Base-by-base conservation (phyloP, 2,329 filamentous ascomycete species). In the Periconia sp. region DNA sequence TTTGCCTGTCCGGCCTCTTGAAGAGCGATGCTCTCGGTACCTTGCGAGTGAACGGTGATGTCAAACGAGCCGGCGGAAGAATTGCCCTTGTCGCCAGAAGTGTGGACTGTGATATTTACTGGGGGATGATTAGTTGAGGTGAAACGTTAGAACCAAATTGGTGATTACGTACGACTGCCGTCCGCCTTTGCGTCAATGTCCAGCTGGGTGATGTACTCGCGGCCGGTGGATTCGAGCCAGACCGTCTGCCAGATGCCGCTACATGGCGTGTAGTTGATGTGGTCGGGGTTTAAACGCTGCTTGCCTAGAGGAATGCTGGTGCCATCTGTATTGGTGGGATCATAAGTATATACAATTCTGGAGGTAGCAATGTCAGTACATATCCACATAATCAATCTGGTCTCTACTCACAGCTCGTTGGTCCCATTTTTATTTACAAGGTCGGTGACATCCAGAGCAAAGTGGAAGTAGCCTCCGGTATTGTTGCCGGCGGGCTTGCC, bases 221-320 rank as follows among this genome's bases (percentile, higher is more conserved):
- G 57, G 0, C 87, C 83, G 0, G 81, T 85, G n/a, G 82, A 78
- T 65, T 88, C 84, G 1, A 91, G 74, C 87, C 87, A 91, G 0
- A 90, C 87, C 17, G 80, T 81, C 65, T 90, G 87, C 88, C 88
- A 91, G 58, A 91, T 90, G 6, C 88, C 88, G 33, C 85, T 87
- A 66, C 87, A 90, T 0, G 88, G 84, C 0, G 84, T 85, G 67
- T 90, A 90, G 69, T 88, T 90, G 55, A 90, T 90, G 60, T 85
- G 82, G 11, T 77, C 80, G 0, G 82, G 83, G 0, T 71, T 73
- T 1, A 81, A 64, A 0, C 80, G 82, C 67, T 88, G 86, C 66
- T 89, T 89, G 57, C 87, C 87, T 42, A 88, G 79, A 0, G 87
- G 86, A 41, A 87, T 85, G 13, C 85, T 79, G 53, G 78, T 76